Percentiles rank a stretch among this genome's conserved stretches.
Conservation (phyloP, 768 basidiomycete species). For the Suillus hirtellus region DNA sequence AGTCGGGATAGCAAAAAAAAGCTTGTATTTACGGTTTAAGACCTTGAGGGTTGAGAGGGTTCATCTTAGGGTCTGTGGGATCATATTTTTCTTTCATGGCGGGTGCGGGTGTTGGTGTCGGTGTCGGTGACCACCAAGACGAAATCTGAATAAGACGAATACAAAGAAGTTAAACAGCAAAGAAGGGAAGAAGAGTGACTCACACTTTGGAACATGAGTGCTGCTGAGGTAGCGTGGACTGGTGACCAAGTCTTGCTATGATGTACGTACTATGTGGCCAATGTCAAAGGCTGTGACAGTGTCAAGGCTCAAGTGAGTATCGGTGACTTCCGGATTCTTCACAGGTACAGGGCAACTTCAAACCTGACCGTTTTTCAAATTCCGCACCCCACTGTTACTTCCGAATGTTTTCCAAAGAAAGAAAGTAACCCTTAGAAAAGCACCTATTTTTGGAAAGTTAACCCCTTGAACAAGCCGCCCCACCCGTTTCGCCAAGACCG, state of each 20-base stretch:
- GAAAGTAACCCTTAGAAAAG: background rate
- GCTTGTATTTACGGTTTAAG: constrained; percentile 78
- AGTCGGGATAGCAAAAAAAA: background rate
- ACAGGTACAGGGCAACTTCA: background rate
- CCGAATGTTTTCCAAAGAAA: too few relatives aligned
- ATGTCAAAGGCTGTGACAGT: background rate
- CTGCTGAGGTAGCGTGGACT: background rate
- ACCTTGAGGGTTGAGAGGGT: constrained; percentile 92
- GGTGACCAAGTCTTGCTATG: too few relatives aligned
- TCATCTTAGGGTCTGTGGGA: constrained; percentile 75
- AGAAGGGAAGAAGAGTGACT: background rate
- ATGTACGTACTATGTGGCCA: background rate
- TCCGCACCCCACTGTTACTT: too few relatives aligned
- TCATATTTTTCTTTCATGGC: constrained; percentile 50
- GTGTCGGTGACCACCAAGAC: constrained; percentile 53
- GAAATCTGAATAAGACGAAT: constrained; percentile 37
- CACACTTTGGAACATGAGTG: background rate
- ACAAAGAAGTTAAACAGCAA: background rate
- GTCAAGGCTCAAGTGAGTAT: background rate
- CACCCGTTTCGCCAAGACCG: background rate
- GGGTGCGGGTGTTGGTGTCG: constrained; percentile 41
- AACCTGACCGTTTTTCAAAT: too few relatives aligned
- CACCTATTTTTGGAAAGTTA: too few relatives aligned
- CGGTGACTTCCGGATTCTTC: background rate
- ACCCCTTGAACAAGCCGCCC: too few relatives aligned